Evolutionary conservation across 2,329 filamentous ascomycete genomes (phyloP).

Genomic region (Diplodia intermedia): DNA sequence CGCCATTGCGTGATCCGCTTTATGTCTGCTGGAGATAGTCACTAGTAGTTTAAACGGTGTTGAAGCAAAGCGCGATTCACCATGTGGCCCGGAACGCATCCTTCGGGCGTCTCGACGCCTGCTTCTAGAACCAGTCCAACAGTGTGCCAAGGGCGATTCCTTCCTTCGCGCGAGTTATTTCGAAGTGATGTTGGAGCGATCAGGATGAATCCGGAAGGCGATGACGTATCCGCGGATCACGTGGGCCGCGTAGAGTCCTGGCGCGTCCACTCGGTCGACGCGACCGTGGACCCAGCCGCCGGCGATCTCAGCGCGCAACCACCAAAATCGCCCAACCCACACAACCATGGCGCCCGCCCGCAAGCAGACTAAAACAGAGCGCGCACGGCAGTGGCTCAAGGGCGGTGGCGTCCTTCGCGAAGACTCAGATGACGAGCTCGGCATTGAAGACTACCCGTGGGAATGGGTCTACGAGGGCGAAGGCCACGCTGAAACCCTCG

Average conservation of each 20-base stretch:
- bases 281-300: conserved; percentile 9
- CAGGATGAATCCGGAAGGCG: background rate
- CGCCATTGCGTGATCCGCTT: background rate
- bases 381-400: conserved; percentile 59
- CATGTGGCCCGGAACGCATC: conserved; percentile 3
- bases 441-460: conserved; percentile 58
- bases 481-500: conserved; percentile 47
- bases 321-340: background rate
- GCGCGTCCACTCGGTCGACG: conserved; percentile 20
- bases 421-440: conserved; percentile 87
- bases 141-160: background rate
- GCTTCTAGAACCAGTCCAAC: background rate
- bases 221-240: background rate
- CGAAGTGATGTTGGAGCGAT: background rate
- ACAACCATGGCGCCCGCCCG: conserved; percentile 42
- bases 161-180: background rate
- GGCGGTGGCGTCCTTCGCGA: conserved; percentile 72
- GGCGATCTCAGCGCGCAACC: background rate
- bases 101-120: background rate
- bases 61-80: background rate
- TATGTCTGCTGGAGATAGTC: background rate
- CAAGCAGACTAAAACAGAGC: conserved; percentile 52
- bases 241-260: conserved; percentile 6
- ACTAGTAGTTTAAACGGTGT: background rate
- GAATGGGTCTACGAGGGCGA: conserved; percentile 65